These are phyloP conservation scores for Colletotrichum lindemuthianum DNA, from an alignment of 2,329 filamentous ascomycete species.

Conservation along the genomic window DNA sequence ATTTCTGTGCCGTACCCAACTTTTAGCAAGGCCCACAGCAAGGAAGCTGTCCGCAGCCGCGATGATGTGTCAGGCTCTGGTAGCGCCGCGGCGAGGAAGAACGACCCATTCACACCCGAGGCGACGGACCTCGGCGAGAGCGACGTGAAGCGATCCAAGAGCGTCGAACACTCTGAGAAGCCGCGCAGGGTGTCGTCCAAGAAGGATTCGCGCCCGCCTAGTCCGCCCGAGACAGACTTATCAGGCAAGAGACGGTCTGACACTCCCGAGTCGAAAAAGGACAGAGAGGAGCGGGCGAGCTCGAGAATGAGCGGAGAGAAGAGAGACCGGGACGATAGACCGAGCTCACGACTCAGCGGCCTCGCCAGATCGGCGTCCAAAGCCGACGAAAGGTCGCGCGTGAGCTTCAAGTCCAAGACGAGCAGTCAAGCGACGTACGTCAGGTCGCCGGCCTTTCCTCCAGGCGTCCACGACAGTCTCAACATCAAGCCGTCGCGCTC, in stretches of 20 bases:
- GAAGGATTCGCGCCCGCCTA: constrained; percentile 65
- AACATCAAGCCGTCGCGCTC: constrained; percentile 37
- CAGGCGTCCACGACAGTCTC: constrained; percentile 41
- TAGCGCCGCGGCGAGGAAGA: constrained; percentile 33
- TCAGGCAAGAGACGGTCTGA: constrained; percentile 53
- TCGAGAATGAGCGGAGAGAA: constrained; percentile 53
- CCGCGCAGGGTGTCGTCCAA: constrained; percentile 49
- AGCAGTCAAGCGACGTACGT: constrained; percentile 69
- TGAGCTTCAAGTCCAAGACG: constrained; percentile 64
- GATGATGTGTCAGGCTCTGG: constrained; percentile 57
- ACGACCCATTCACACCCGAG: constrained; percentile 72
- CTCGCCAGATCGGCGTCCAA: constrained; percentile 56
- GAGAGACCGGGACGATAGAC: constrained; percentile 45
- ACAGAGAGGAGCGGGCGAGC: constrained; percentile 50
- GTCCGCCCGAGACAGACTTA: constrained; percentile 71
- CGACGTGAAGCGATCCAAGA: constrained; percentile 59
- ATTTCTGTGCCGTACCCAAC: constrained; percentile 77
- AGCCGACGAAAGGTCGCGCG: constrained; percentile 60
- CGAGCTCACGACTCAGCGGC: constrained; percentile 57
- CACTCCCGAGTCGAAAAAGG: constrained; percentile 40
- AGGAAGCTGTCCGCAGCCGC: constrained; percentile 78
- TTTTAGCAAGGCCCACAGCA: constrained; percentile 92
- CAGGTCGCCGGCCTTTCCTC: constrained; percentile 45
- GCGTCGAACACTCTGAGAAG: constrained; percentile 50
- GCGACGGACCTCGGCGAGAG: constrained; percentile 73